Evolutionary conservation across 2,329 filamentous ascomycete species (phyloP).

Genomic region (Trichoderma cornu-damae): DNA sequence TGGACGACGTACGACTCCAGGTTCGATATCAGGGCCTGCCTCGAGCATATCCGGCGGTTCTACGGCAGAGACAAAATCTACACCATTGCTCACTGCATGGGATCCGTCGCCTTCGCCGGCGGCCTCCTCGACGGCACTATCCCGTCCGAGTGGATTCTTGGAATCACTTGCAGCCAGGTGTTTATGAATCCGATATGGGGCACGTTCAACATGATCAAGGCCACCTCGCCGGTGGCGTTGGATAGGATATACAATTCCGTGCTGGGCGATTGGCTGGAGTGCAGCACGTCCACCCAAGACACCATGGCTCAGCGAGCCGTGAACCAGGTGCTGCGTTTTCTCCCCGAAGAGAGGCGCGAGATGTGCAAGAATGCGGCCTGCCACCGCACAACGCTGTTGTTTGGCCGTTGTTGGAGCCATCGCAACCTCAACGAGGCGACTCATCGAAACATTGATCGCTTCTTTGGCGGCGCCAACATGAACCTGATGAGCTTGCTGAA

Average conservation of each 20-base stretch:
- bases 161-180: conserved; percentile 55
- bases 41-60: conserved; percentile 46
- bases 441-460: conserved; percentile 55
- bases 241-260: conserved; percentile 45
- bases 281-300: conserved; percentile 41
- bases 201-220: conserved; percentile 52
- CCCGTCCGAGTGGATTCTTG: conserved; percentile 50
- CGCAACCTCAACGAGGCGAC: conserved; percentile 61
- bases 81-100: conserved; percentile 59
- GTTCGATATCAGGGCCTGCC: conserved; percentile 52
- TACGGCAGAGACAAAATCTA: conserved; percentile 43
- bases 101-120: conserved; percentile 52
- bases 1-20: conserved; percentile 58
- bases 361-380: conserved; percentile 58
- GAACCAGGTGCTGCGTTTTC: conserved; percentile 54
- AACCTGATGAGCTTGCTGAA: conserved; percentile 52
- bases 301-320: conserved; percentile 45
- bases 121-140: conserved; percentile 60
- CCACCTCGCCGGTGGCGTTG: conserved; percentile 44
- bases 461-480: conserved; percentile 61
- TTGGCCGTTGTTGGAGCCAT: conserved; percentile 60
- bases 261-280: conserved; percentile 52
- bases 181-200: conserved; percentile 60
- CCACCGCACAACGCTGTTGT: conserved; percentile 55
- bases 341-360: conserved; percentile 50